phyloP scores from a whole-genome alignment of 2,329 filamentous ascomycete genomes.

The Scedosporium aurantiacum region DNA sequence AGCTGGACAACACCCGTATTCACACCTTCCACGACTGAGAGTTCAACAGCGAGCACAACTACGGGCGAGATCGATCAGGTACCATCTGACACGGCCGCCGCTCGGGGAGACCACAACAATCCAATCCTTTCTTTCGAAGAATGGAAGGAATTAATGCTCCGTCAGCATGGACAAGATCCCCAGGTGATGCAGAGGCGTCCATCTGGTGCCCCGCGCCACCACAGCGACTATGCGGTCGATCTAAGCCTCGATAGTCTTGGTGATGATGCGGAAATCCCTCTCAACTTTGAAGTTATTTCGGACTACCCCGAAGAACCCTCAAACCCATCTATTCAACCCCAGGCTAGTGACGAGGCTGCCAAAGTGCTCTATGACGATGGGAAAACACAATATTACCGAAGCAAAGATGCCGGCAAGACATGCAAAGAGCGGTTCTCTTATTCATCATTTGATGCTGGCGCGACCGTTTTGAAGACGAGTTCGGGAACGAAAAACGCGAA shows the following conservation, averaged over 20 bases:
- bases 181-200: conserved; percentile 30
- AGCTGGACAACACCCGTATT: conserved; percentile 30
- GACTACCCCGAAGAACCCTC: neutral
- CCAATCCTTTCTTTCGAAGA: conserved; percentile 94
- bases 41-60: conserved; percentile 6
- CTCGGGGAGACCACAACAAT: conserved; percentile 16
- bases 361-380: conserved; percentile 35
- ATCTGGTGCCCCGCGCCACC: neutral
- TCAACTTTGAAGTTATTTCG: conserved; percentile 39
- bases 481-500: conserved; percentile 77
- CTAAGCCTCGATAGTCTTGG: conserved; percentile 69
- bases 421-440: conserved; percentile 98
- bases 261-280: conserved; percentile 73
- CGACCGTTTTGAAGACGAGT: conserved; percentile 85
- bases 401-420: conserved; percentile 90
- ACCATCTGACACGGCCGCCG: neutral
- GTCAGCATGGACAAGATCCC: conserved; percentile 64
- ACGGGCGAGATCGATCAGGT: neutral
- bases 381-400: conserved; percentile 49
- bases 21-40: neutral
- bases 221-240: conserved; percentile 23
- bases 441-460: conserved; percentile 92
- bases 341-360: conserved; percentile 15
- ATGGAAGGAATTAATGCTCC: conserved; percentile 91
- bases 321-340: neutral